Evolutionary conservation across 495 filamentous ascomycete genomes (phyloP), one percentile per base, ranked within the genome.

Genomic region (Entonaema liquescens): DNA sequence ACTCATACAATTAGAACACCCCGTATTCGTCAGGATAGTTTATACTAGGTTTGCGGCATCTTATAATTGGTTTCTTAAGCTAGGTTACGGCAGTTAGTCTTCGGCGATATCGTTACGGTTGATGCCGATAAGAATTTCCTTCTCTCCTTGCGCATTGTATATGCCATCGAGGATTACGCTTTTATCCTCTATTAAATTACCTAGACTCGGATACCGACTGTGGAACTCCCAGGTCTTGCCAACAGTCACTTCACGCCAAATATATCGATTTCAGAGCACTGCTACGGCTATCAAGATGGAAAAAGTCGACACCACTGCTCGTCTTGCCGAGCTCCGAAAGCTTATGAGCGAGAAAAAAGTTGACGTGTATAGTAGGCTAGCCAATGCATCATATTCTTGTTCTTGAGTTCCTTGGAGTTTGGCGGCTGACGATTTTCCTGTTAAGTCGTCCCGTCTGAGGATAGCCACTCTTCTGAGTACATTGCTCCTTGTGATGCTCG

Each of bases 381-480:
- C 79, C 54, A 63, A 62, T 62, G 42, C 61, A 35, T 56, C 9
- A 56, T 42, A 62, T 47, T 62, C 35, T 23, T 35, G 21, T 62
- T 19, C 25, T 9, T 26, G 19, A 64, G 58, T 52, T 47, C 21
- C 53, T 44, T 61, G 19, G 44, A 31, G 47, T 53, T 59, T 26
- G 25, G 23, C 50, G 53, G 36, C 71, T 77, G 44, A 77, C 67
- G 8, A 38, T 62, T 55, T 23, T 58, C 17, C 17, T 56, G 21
- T 65, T 35, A 65, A 99, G 95, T 99, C 77, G 88, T 98, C 19
- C 96, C 96, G 9, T 97, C 95, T 40, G 95, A 98, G 87, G 96
- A 99, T 81, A 93, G 91, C 79, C 96, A 99, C 78, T 91, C 94
- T 73, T 98, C 94, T 71, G 96, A 99, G 83, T 99, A 98, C 80